Evolutionary conservation across 768 basidiomycete genomes (phyloP).

Genomic region (Serendipita sp.): DNA sequence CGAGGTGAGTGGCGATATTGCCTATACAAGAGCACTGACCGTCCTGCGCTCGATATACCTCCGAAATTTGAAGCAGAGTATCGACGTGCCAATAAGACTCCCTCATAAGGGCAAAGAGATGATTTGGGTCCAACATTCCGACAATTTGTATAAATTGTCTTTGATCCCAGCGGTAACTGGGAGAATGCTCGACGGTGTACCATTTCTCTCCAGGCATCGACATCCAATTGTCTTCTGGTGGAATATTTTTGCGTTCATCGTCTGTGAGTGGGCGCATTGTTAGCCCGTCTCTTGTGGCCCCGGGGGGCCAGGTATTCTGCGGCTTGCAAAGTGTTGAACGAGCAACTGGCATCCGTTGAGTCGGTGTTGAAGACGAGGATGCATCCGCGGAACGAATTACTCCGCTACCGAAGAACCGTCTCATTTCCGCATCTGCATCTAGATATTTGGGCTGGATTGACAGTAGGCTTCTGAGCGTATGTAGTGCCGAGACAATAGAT

Average conservation of each 20-base stretch:
- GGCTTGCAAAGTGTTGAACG: conserved; percentile 66
- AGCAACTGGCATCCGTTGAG: conserved; percentile 21
- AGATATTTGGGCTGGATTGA: conserved; percentile 68
- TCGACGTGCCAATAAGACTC: conserved; percentile 84
- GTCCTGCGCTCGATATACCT: conserved; percentile 75
- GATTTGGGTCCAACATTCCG: conserved; percentile 70
- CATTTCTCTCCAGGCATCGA: conserved; percentile 46
- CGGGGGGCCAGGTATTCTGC: conserved; percentile 57
- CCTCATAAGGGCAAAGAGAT: conserved; percentile 58
- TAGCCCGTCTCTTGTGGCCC: conserved; percentile 53
- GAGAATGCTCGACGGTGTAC: conserved; percentile 82
- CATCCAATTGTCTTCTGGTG: conserved; percentile 14
- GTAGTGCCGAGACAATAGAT: conserved; percentile 13
- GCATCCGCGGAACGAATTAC: conserved; percentile 36
- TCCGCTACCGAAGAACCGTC: conserved; percentile 83
- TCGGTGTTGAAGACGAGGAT: conserved; percentile 25
- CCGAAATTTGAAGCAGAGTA: conserved; percentile 71
- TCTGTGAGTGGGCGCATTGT: conserved; percentile 40
- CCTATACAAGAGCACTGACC: conserved; percentile 27
- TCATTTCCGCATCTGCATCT: conserved; percentile 79
- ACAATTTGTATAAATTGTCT: conserved; percentile 68
- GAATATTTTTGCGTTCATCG: conserved; percentile 25
- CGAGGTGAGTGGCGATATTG: background rate
- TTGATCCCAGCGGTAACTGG: conserved; percentile 67
- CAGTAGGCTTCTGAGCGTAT: conserved; percentile 31